A percentile compares a stretch with the other conserved stretches of the same genome.
Evolutionary conservation across 345 rosid species (phyloP).

Genomic region (Citrus trifoliata): DNA sequence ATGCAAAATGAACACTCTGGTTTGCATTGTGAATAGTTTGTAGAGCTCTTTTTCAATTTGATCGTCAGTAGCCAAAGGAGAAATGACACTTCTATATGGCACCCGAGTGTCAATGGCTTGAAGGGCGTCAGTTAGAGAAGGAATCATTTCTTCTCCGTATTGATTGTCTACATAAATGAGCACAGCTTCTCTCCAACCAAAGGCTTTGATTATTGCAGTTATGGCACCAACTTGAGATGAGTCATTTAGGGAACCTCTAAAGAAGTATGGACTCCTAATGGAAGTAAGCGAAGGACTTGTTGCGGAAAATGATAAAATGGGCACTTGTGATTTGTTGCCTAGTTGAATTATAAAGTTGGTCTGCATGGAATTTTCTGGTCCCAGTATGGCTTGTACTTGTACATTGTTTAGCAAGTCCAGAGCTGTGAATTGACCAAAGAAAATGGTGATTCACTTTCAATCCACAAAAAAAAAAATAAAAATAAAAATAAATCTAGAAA

Average conservation of each 20-base stretch:
- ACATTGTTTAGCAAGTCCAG: constrained; percentile 45
- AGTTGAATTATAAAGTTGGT: constrained; percentile 41
- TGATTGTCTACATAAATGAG: constrained; percentile 43
- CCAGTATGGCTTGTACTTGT: constrained; percentile 50
- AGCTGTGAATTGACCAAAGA: constrained; percentile 22
- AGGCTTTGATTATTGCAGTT: constrained; percentile 32
- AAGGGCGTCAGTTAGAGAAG: constrained; percentile 39
- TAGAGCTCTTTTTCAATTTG: constrained; percentile 46
- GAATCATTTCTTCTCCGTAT: constrained; percentile 48
- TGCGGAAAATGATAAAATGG: constrained; percentile 41
- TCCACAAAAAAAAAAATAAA: too few species aligned
- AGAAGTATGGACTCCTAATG: constrained; percentile 40
- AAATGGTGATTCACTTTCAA: neutral
- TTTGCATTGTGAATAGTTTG: constrained; percentile 45
- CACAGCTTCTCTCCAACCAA: constrained; percentile 53
- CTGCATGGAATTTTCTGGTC: constrained; percentile 39
- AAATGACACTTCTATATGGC: constrained; percentile 45
- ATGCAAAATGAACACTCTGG: constrained; percentile 57
- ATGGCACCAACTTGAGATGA: constrained; percentile 46
- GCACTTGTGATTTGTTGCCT: constrained; percentile 40
- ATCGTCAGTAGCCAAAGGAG: constrained; percentile 34
- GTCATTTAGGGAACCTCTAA: constrained; percentile 35
- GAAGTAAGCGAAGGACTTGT: constrained; percentile 44
- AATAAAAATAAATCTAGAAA: too few species aligned
- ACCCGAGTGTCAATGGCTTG: constrained; percentile 36